Base-by-base conservation (phyloP, 352 stramenopile species). In the Aphanomyces euteiches region DNA sequence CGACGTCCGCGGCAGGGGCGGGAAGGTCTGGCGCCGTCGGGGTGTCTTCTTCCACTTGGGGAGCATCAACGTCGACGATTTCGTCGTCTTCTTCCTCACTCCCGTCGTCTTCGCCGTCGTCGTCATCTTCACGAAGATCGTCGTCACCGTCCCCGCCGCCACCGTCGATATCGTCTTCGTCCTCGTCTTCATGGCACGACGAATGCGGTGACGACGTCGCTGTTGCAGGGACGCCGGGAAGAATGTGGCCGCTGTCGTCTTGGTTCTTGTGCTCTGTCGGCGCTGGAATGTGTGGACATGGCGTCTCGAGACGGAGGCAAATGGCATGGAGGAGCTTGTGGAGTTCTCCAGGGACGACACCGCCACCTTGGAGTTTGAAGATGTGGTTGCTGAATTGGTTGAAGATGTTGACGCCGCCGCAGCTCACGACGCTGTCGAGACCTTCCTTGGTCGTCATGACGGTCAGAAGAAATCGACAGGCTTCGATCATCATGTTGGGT, bases 391-490 rank as follows among this genome's bases (percentile, higher is more conserved):
- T 72, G 21, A 84, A 75, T 47, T 81, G 69, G 8, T 64, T 45
- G 40, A 81, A 56, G 13, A 92, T 65, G 7, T 71, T 65, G 28
- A 77, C 76, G 15, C 81, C 84, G 3, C 82, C 84, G 40, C 81
- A 90, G 36, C 67, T 75, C 10, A 80, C 63, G 7, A 90, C 77
- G 21, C 85, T 76, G 19, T 84, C 74, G 57, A 71, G 60, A 0
- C 84, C 84, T 54, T 88, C 81, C 47, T 70, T 76, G 13, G 75
- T 72, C 4, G 81, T 66, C 36, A 92, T 65, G 38, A 87, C 80
- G 67, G 87, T 75, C 47, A 81, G 80, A 19, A 90, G 56, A 43
- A 92, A 92, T 40, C 86, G 85, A 72, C 74, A 81, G 2, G 87
- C 72, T 21, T 92, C 82, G 10, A 80, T 72, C n/a, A 83, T 75